Evolutionary conservation across 176 grass and related monocot species (phyloP).

Genomic region (Elaeis guineensis): DNA sequence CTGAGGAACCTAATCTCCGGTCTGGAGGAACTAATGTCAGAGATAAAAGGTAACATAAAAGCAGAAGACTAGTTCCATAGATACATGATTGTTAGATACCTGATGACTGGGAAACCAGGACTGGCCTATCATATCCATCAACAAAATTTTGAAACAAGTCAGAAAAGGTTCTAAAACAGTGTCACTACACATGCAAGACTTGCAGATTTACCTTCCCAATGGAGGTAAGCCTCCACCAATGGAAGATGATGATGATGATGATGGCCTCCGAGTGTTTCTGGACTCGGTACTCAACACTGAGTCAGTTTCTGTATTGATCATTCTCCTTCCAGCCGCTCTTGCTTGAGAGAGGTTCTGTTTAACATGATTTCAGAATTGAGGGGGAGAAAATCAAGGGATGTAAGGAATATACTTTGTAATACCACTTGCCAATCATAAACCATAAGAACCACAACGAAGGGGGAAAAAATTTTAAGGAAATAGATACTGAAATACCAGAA

Average conservation of each 20-base stretch:
- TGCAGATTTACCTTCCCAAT: slow-evolving; percentile 52
- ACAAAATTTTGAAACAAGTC: slow-evolving; percentile 17
- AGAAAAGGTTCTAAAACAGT: slow-evolving; percentile 14
- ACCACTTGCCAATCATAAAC: background rate
- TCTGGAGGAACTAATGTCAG: slow-evolving; percentile 29
- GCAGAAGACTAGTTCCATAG: background rate
- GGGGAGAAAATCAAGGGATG: background rate
- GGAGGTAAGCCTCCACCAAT: slow-evolving; percentile 51
- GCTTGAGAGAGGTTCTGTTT: slow-evolving; percentile 76
- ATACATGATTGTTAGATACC: slow-evolving; percentile 30
- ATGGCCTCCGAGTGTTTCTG: slow-evolving; percentile 55
- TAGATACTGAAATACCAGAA: too few species aligned
- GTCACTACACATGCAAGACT: background rate
- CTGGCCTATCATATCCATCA: slow-evolving; percentile 45
- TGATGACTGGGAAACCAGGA: slow-evolving; percentile 49
- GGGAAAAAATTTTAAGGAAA: too few species aligned
- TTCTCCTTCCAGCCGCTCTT: slow-evolving; percentile 73
- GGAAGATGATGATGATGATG: slow-evolving; percentile 45
- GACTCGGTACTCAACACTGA: slow-evolving; percentile 38
- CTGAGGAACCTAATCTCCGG: slow-evolving; percentile 47
- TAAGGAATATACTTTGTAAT: background rate
- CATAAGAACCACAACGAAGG: background rate
- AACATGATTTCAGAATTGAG: slow-evolving; percentile 9
- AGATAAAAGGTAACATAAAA: background rate
- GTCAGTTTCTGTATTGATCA: slow-evolving; percentile 55